Percentiles rank a stretch among this genome's conserved stretches.
Evolutionary conservation across 208 protist genomes (phyloP).

Genomic region (Angomonas deanei): DNA sequence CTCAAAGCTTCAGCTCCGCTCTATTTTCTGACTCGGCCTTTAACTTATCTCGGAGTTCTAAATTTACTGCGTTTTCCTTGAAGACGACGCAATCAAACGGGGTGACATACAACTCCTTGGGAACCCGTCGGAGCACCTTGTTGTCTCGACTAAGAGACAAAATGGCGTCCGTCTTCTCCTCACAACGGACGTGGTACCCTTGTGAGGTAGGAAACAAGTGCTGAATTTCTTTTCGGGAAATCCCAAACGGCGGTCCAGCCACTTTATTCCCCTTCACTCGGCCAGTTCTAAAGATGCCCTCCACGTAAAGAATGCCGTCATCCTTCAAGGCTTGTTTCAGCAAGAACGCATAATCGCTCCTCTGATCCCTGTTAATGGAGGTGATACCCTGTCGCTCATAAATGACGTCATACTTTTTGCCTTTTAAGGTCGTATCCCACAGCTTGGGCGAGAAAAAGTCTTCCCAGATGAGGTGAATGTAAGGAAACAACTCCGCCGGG

Average conservation of each 20-base stretch:
- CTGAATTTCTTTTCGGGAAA: slow-evolving; percentile 66
- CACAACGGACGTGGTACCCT: slow-evolving; percentile 80
- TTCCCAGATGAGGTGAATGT: slow-evolving; percentile 62
- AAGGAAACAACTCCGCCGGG: slow-evolving; percentile 23
- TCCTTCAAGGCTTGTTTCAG: slow-evolving; percentile 78
- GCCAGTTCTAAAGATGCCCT: slow-evolving; percentile 84
- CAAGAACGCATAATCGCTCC: slow-evolving; percentile 78
- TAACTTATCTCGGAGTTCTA: slow-evolving; percentile 14
- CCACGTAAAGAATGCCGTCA: slow-evolving; percentile 83
- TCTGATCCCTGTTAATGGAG: slow-evolving; percentile 70
- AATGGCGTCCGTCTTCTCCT: slow-evolving; percentile 85
- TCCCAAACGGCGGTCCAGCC: slow-evolving; percentile 62
- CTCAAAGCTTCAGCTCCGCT: neutral
- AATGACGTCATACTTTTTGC: slow-evolving; percentile 73
- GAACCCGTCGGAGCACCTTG: slow-evolving; percentile 67
- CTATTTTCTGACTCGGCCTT: neutral
- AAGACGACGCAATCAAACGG: slow-evolving; percentile 86
- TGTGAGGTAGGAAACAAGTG: slow-evolving; percentile 61
- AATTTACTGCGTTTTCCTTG: slow-evolving; percentile 45
- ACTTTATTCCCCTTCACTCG: slow-evolving; percentile 78
- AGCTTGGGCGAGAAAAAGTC: slow-evolving; percentile 79
- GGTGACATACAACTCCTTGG: slow-evolving; percentile 77
- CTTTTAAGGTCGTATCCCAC: slow-evolving; percentile 54
- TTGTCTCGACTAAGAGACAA: slow-evolving; percentile 73
- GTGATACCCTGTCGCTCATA: slow-evolving; percentile 87